Conservation (phyloP, 2,329 filamentous ascomycete species). For the Penicillium sp. region DNA sequence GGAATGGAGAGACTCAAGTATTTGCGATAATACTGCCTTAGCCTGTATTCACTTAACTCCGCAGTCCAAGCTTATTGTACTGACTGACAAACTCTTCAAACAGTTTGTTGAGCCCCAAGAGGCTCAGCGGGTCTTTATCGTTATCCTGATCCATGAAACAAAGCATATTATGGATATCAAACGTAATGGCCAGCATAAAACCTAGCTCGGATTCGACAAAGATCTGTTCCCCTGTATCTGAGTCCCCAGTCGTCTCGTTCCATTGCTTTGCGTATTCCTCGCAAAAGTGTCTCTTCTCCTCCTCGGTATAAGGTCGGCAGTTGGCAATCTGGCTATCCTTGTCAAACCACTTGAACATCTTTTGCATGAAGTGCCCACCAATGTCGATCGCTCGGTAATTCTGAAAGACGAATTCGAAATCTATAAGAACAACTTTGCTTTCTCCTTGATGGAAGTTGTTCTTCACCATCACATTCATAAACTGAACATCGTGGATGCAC, state of each 20-base stretch:
- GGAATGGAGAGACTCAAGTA: no score
- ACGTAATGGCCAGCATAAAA: conserved; percentile 19
- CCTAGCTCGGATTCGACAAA: conserved; percentile 21
- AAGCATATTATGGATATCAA: conserved; percentile 25
- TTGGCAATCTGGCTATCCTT: conserved; percentile 17
- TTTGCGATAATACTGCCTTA: no score
- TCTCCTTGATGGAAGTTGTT: conserved; percentile 13
- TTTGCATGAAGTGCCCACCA: conserved; percentile 25
- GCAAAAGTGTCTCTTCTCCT: conserved; percentile 23
- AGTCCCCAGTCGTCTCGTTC: conserved; percentile 21
- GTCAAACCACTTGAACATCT: conserved; percentile 26
- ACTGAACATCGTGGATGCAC: conserved; percentile 25
- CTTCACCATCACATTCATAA: conserved; percentile 23
- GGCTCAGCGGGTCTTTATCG: conserved; percentile 20
- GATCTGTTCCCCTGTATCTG: conserved; percentile 20
- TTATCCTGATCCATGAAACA: conserved; percentile 19
- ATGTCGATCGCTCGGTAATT: conserved; percentile 24
- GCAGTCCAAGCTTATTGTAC: conserved; percentile 13
- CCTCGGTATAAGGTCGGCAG: conserved; percentile 17
- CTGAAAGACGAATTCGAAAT: conserved; percentile 23
- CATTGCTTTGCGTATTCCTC: conserved; percentile 21
- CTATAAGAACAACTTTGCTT: conserved; percentile 19
- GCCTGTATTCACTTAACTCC: no score
- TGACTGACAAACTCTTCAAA: conserved; percentile 21
- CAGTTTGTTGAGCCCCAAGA: conserved; percentile 17